Base-by-base conservation (phyloP, 805 yeast species). In the Danielia reshetovae region DNA sequence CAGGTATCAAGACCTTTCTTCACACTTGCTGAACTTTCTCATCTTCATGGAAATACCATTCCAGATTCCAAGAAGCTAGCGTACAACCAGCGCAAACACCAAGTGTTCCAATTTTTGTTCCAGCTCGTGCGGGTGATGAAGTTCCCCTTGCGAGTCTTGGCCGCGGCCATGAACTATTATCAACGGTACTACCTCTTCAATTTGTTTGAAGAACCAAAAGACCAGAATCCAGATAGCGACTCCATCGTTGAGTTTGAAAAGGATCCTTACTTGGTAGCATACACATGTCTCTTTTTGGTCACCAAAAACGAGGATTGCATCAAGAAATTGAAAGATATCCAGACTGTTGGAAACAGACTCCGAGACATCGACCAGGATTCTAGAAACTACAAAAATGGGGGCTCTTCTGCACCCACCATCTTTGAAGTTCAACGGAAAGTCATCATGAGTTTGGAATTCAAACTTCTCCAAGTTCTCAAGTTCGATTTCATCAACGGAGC, bases 291-390 rank as follows among this genome's bases (percentile, higher is more conserved):
- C 6, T 74, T 84, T 38, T 62, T 85, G 11, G 83, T 95, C 2
- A 65, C 81, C 27, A 86, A 88, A 55, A 77, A 79, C 43, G 94
- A 85, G 51, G 96, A 88, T 51, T 85, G 88, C 27, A 80, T 87
- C 27, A 87, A 86, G 54, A 83, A 83, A 46, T 55, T 82, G 11
- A 68, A 76, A 34, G 85, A 83, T 29, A 69, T 87, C 9, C 71
- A 81, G 29, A 55, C 59, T 3, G 75, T 70, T 11, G 74, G 74
- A 22, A 65, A 70, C 49, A 63, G 54, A 46, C 45, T 59, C n/a
- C 52, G 66, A 46, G 62, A 59, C 33, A 46, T 54, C 25, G 64
- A 65, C 35, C 52, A 60, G 4, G 60, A 60, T 24, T 62, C 70
- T 4, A 52, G 63, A 38, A 60, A 29, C 34, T 30, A 31, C 38